phyloP scores from a whole-genome alignment of 2,329 filamentous ascomycete species.

The Botrytis galanthina region DNA sequence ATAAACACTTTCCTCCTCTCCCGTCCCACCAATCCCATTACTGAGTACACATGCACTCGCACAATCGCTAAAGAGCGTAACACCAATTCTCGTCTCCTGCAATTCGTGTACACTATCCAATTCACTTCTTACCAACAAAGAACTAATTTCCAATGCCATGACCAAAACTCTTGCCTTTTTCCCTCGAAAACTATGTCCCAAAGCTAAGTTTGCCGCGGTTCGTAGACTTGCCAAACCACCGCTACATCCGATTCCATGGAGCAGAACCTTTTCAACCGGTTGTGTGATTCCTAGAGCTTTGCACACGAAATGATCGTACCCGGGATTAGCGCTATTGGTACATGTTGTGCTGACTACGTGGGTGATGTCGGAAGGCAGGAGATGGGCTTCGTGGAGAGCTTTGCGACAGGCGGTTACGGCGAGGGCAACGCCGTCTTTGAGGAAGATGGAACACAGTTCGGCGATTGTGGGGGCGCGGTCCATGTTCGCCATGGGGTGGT shows the following conservation, averaged over 20 bases:
- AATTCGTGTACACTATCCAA: constrained; percentile 58
- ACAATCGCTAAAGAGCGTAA: constrained; percentile 67
- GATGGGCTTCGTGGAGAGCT: constrained; percentile 53
- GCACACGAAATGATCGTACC: constrained; percentile 64
- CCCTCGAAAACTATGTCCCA: constrained; percentile 58
- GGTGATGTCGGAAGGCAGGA: constrained; percentile 55
- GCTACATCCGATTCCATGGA: constrained; percentile 65
- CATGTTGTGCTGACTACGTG: constrained; percentile 68
- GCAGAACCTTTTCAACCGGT: constrained; percentile 60
- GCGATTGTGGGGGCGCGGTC: constrained; percentile 52
- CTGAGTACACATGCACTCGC: constrained; percentile 64
- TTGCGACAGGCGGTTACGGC: constrained; percentile 55
- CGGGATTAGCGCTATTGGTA: constrained; percentile 67
- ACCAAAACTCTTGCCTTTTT: constrained; percentile 63
- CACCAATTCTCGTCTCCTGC: constrained; percentile 62
- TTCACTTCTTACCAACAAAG: constrained; percentile 61
- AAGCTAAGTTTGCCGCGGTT: constrained; percentile 64
- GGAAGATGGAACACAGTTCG: constrained; percentile 55
- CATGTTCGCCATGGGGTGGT: constrained; percentile 61
- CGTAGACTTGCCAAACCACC: constrained; percentile 61
- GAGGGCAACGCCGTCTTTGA: constrained; percentile 56
- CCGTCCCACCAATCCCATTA: constrained; percentile 54
- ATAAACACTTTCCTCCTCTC: constrained; percentile 45
- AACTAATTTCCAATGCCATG: constrained; percentile 62
- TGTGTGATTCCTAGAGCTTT: constrained; percentile 56